A percentile compares a stretch with the other conserved stretches of the same genome.
Conservation (phyloP, 2,329 filamentous ascomycete species). For the Periconia digitata region DNA sequence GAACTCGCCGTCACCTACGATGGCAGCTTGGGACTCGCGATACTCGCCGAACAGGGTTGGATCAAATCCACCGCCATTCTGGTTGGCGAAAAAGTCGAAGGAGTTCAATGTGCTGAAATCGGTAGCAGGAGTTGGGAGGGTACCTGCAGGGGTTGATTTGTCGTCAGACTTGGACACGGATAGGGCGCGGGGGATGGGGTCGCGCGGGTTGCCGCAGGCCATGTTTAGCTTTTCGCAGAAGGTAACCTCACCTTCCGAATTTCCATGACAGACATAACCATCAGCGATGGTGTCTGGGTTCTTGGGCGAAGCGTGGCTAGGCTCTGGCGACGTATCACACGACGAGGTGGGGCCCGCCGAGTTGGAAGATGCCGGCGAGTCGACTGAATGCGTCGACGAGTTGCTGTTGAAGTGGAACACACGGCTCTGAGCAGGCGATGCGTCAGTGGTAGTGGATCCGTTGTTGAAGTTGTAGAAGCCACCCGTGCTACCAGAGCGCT, state of each 20-base stretch:
- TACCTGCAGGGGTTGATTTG: slow-evolving; percentile 40
- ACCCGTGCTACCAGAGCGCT: slow-evolving; percentile 38
- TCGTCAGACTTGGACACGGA: slow-evolving; percentile 48
- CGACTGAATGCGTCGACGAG: slow-evolving; percentile 48
- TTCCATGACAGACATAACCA: slow-evolving; percentile 50
- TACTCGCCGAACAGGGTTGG: slow-evolving; percentile 91
- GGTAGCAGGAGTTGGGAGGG: slow-evolving; percentile 33
- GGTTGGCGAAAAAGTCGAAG: slow-evolving; percentile 74
- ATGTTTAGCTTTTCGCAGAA: slow-evolving; percentile 60
- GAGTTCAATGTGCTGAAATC: slow-evolving; percentile 45
- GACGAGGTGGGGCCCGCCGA: slow-evolving; percentile 57
- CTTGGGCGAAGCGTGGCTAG: slow-evolving; percentile 72
- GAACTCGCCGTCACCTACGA: slow-evolving; percentile 69
- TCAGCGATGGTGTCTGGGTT: slow-evolving; percentile 58
- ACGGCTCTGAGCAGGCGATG: slow-evolving; percentile 46
- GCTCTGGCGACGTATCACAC: slow-evolving; percentile 78
- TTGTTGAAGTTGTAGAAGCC: slow-evolving; percentile 27
- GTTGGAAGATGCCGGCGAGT: slow-evolving; percentile 53
- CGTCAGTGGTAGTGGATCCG: slow-evolving; percentile 42
- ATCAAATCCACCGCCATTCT: slow-evolving; percentile 85
- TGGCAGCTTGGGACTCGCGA: slow-evolving; percentile 82
- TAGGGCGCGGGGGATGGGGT: slow-evolving; percentile 55
- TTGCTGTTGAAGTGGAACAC: slow-evolving; percentile 56
- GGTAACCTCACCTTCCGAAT: slow-evolving; percentile 54
- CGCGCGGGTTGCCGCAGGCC: slow-evolving; percentile 57